Percentiles rank a stretch among this genome's conserved stretches.
phyloP scores from a whole-genome alignment of 1,284 basidiomycete genomes.

The Microbotryum lychnidis-dioicae region DNA sequence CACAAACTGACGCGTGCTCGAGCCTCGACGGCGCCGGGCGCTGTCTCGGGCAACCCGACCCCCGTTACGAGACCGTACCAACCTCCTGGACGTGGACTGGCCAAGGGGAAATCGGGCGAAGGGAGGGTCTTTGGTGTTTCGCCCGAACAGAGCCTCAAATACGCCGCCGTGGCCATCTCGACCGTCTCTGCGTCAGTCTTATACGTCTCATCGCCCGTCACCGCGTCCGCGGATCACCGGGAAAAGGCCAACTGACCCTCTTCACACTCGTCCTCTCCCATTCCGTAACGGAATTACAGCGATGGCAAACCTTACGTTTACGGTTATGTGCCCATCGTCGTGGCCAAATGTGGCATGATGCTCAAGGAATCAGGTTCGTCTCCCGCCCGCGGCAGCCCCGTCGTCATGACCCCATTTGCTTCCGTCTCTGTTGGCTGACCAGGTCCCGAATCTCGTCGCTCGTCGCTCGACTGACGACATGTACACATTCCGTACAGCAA shows the following conservation, averaged over 20 bases:
- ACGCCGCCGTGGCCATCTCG: slow-evolving; percentile 87
- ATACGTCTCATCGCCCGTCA: slow-evolving; percentile 2
- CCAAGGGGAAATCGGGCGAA: slow-evolving; percentile 12
- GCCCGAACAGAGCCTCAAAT: slow-evolving; percentile 70
- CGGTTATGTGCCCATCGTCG: slow-evolving; percentile 87
- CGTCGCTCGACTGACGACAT: not conserved
- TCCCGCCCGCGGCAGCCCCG: slow-evolving; percentile 1
- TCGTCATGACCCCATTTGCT: slow-evolving; percentile 9
- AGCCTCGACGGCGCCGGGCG: not conserved
- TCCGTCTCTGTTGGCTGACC: not conserved
- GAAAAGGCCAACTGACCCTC: not conserved
- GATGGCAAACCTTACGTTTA: slow-evolving; percentile 40
- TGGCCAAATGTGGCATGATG: slow-evolving; percentile 89
- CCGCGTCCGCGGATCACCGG: not conserved
- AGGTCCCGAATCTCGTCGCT: slow-evolving; percentile 1
- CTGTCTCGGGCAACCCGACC: slow-evolving; percentile 1
- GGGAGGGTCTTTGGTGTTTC: slow-evolving; percentile 70
- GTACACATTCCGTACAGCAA: slow-evolving; percentile 49
- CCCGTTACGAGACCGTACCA: slow-evolving; percentile 1
- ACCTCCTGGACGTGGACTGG: slow-evolving; percentile 12
- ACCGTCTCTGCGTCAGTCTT: slow-evolving; percentile 38
- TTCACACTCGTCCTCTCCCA: not conserved
- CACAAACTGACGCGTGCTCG: not conserved
- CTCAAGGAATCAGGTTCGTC: slow-evolving; percentile 75
- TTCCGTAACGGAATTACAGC: not conserved